A percentile compares a stretch with the other conserved stretches of the same genome.
Evolutionary conservation across 352 stramenopile genomes (phyloP).

Genomic region (Phytophthora pini): DNA sequence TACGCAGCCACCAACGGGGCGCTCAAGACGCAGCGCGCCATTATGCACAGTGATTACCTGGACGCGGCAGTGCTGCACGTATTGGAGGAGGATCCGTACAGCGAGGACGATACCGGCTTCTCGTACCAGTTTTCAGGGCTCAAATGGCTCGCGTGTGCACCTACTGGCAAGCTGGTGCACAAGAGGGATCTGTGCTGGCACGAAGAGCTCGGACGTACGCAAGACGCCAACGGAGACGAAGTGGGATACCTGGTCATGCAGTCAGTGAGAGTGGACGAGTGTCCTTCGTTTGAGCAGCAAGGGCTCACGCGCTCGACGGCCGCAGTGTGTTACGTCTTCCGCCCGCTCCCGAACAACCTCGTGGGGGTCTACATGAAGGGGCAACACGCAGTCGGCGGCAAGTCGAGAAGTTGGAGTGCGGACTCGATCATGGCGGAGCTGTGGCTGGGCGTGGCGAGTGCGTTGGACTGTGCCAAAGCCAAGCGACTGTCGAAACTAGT

Average conservation of each 20-base stretch:
- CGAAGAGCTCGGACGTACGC: conserved; percentile 63
- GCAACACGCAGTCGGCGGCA: conserved; percentile 57
- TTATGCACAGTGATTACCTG: conserved; percentile 66
- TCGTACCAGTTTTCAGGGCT: conserved; percentile 61
- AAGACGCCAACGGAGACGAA: conserved; percentile 53
- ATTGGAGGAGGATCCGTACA: conserved; percentile 57
- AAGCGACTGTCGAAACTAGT: conserved; percentile 67
- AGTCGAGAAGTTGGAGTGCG: conserved; percentile 62
- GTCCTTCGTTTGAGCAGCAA: conserved; percentile 64
- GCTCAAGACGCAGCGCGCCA: conserved; percentile 69
- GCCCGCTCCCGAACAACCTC: conserved; percentile 48
- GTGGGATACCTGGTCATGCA: conserved; percentile 73
- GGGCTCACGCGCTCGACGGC: conserved; percentile 57
- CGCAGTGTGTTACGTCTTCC: conserved; percentile 74
- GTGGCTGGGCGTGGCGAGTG: conserved; percentile 63
- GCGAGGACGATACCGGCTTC: conserved; percentile 59
- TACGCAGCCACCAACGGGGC: conserved; percentile 51
- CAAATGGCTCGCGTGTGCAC: conserved; percentile 65
- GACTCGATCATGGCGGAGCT: conserved; percentile 63
- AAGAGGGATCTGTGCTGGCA: conserved; percentile 75
- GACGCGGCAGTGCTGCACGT: conserved; percentile 67
- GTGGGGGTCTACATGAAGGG: conserved; percentile 75
- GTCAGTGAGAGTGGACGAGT: conserved; percentile 56
- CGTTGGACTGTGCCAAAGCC: conserved; percentile 62
- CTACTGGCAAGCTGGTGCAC: conserved; percentile 59